Evolutionary conservation across 2,329 filamentous ascomycete genomes (phyloP), one percentile per base, ranked within the genome.

Genomic region (Paecilomyces variotii): DNA sequence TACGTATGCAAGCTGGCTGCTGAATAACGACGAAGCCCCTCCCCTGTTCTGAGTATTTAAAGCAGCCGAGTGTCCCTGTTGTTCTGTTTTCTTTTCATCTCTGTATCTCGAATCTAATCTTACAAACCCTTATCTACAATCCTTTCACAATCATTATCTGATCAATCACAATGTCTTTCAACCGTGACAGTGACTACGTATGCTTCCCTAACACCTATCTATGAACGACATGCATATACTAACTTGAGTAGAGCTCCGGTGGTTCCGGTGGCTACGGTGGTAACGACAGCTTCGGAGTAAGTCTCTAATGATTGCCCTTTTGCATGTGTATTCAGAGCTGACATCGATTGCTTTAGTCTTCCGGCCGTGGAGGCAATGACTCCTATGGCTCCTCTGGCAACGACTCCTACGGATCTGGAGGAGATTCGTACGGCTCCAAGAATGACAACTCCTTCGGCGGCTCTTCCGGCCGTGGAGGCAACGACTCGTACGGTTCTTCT

Each of bases 231-330:
- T 34, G 24, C 55, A 34, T 19, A 60, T 56, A 12, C 62, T 64
- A 35, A 63, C 57, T n/a, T 53, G 57, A 56, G 56, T 55, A 62
- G 58, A 53, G 24, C 35, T 53, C 57, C 49, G 56, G 59, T 39
- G 51, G 54, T 25, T 63, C 63, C 54, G 63, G 63, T 28, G 62
- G 63, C 32, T 65, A 62, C 57, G 64, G 62, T 30, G 63, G 30
- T 32, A 32, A 45, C 56, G 63, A 66, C 53, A 65, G 57, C 60
- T 66, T 64, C 55, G 64, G 64, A 14, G 61, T 61, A 63, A 14
- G 50, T 26, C 3, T 19, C n/a, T 39, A 5, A 52, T 26, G 26
- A 52, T 2, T 24, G 19, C 11, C 25, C 12, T n/a, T 28, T 52
- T 12, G 3, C 9, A 6, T n/a, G 9, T 25, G 10, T 26, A 26